Evolutionary conservation across 352 stramenopile genomes (phyloP).

Genomic region (Phytophthora uliginosa): DNA sequence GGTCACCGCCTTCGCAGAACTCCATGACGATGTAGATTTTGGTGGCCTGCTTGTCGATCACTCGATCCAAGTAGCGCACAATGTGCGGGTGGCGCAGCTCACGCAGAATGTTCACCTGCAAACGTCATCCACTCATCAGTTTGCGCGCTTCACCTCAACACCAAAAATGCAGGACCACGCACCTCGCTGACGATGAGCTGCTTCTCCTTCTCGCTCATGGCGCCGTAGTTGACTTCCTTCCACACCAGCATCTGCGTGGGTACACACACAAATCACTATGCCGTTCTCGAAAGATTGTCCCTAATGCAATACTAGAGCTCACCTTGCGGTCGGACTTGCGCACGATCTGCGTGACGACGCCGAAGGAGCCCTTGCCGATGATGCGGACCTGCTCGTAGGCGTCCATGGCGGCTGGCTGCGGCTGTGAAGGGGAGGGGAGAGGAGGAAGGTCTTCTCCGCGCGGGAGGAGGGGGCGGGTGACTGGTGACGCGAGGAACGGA

Average conservation of each 20-base stretch:
- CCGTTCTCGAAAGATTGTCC: neutral
- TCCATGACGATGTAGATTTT: constrained; percentile 98
- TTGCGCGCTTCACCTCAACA: neutral
- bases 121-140: neutral
- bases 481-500: constrained; percentile 26
- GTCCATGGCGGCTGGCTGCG: constrained; percentile 61
- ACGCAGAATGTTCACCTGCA: constrained; percentile 93
- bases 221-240: constrained; percentile 94
- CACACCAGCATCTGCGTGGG: constrained; percentile 89
- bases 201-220: constrained; percentile 96
- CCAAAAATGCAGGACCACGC: constrained; percentile 5
- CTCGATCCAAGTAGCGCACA: constrained; percentile 94
- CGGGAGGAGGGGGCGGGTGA: neutral
- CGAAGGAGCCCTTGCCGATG: constrained; percentile 94
- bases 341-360: constrained; percentile 92
- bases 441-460: constrained; percentile 1
- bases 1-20: constrained; percentile 92
- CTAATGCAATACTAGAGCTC: constrained; percentile 3
- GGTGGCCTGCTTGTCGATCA: constrained; percentile 94
- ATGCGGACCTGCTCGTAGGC: constrained; percentile 91
- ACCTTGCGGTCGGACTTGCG: constrained; percentile 91
- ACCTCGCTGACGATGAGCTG: constrained; percentile 95
- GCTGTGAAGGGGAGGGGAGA: neutral
- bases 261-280: neutral
- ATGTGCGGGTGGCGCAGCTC: constrained; percentile 95